Evolutionary conservation across 2,329 filamentous ascomycete species (phyloP), one percentile per base, ranked within the genome.

Genomic region (Alternaria sp.): DNA sequence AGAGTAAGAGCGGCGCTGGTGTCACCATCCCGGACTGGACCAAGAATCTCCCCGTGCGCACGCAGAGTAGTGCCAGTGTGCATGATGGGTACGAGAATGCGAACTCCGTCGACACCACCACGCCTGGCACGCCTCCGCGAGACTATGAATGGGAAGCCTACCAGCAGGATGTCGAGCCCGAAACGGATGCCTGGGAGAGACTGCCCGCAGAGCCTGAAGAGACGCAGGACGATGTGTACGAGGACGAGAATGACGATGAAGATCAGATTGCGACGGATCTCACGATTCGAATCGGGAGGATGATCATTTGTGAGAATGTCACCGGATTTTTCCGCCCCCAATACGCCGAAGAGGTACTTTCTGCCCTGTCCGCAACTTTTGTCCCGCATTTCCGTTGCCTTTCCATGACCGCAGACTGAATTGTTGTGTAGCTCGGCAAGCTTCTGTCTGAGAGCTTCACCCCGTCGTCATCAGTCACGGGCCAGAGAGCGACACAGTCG

Each of bases 101-200:
- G 11, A 77, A 70, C 57, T 72, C 72, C 13, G 72, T 70, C 59
- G 71, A 73, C 65, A 79, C 76, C 11, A 78, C 75, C 19, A 79
- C 77, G 21, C 76, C 76, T 6, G 76, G 77, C 44, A 80, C 77
- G 3, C 77, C 77, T 5, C 77, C 77, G 23, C 72, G 77, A 67
- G 77, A 80, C 49, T 80, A 79, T 54, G 77, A 80, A 36, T 80
- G 77, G 77, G 77, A 80, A 57, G 76, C 77, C 19, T 80, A 80
- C 52, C 77, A 80, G 65, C 77, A 80, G 58, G 70, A 78, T 67
- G 77, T 80, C 40, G 76, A 79, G 57, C 72, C 75, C 21, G 77
- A 80, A 58, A 73, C 70, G 19, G 77, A 79, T 66, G 72, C 75
- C 9, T 80, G 77, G 77, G 77, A 79, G 57, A 71, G 70, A 56